Evolutionary conservation across 805 yeast genomes (phyloP), one percentile per base, ranked within the genome.

Genomic region (Wickerhamomyces hampshirensis): DNA sequence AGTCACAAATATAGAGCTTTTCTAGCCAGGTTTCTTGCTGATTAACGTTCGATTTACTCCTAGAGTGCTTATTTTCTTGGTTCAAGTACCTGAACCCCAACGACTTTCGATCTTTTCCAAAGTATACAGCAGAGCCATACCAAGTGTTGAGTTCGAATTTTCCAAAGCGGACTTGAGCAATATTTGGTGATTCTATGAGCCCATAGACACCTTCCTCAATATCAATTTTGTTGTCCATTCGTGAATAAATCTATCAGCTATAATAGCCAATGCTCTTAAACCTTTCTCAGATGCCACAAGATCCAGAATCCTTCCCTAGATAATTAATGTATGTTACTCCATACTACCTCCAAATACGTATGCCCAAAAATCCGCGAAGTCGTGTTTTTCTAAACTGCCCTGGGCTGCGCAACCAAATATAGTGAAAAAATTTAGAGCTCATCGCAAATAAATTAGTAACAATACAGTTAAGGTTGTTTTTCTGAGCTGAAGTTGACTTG

Each of bases 81-180:
- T 44, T 41, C 6, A 54, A 37, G 33, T 56, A 57, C 26, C 63
- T 60, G 44, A 59, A 68, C 4, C 80, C 84, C 34, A 75, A 47
- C 4, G 62, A 59, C 31, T 61, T 59, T 23, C 69, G 70, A 39
- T 67, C 70, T 11, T 58, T 60, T 31, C 67, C 66, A 44, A 88
- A 85, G 55, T 86, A 82, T 1, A 87, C 94, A 4, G 85, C 74
- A 49, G 84, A 83, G 0, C 94, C 93, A 55, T 83, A 88, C 96
- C 97, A 87, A 3, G 97, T 81, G 37, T 77, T 71, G 43, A 89
- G 77, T 40, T 71, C 72, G 46, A 67, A 71, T 15, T 71, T 67
- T 0, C 96, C 97, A 42, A 85, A 74, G 23, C 68, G 71, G 7
- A 91, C 84, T 18, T 71, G 57, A 6, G 56, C 59, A 29, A 89